These are phyloP conservation scores for Aspergillus haitiensis DNA, from an alignment of 495 filamentous ascomycete species.

Conservation along the genomic window DNA sequence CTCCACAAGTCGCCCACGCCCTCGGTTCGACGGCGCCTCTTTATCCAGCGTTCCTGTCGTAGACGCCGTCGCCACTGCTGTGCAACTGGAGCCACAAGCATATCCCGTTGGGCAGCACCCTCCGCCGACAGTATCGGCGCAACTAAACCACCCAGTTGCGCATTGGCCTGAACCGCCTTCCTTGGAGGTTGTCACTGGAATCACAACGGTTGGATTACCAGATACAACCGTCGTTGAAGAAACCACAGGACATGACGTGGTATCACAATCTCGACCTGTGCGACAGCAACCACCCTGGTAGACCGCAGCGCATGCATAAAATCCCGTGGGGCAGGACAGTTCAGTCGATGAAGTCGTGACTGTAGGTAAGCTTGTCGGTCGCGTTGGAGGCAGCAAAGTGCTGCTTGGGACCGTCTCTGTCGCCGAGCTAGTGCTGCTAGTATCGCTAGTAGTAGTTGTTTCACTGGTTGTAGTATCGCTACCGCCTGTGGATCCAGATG, in stretches of 20 bases:
- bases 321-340: conserved; percentile 65
- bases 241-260: conserved; percentile 64
- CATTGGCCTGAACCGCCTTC: conserved; percentile 49
- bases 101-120: conserved; percentile 80
- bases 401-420: conserved; percentile 23
- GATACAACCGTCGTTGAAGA: conserved; percentile 60
- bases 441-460: conserved; percentile 23
- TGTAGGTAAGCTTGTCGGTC: conserved; percentile 45
- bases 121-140: conserved; percentile 63
- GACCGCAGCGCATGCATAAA: conserved; percentile 69
- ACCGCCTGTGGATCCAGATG: too few species aligned
- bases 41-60: conserved; percentile 60
- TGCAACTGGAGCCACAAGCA: conserved; percentile 72
- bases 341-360: conserved; percentile 36
- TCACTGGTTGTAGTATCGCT: neutral
- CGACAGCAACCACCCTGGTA: conserved; percentile 77
- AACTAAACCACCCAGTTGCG: conserved; percentile 76
- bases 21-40: conserved; percentile 40
- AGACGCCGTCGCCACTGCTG: conserved; percentile 48
- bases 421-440: conserved; percentile 19
- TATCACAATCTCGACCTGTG: conserved; percentile 77
- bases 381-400: conserved; percentile 48
- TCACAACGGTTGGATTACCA: conserved; percentile 66
- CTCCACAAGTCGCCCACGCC: conserved; percentile 9
- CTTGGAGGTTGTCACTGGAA: conserved; percentile 50